These are phyloP conservation scores for Eleusine coracana DNA, from an alignment of 176 grass and related monocot species.

Conservation along the genomic window DNA sequence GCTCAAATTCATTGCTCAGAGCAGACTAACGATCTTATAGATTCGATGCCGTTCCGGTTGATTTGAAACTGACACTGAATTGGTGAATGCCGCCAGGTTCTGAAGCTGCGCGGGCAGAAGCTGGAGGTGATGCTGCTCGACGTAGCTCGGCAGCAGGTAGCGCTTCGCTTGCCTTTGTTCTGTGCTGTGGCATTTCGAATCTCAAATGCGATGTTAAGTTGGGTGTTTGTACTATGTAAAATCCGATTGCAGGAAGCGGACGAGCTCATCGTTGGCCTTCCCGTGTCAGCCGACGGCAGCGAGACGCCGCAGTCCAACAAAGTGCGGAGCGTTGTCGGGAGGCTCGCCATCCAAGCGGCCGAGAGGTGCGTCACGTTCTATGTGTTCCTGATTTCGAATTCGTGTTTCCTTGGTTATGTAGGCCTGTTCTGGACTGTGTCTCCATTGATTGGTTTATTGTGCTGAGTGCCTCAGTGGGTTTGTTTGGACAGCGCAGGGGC, in stretches of 20 bases:
- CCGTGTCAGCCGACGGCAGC: conserved; percentile 54
- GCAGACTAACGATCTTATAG: too few species aligned
- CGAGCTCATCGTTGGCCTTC: conserved; percentile 76
- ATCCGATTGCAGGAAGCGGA: conserved; percentile 39
- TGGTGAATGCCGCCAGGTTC: conserved; percentile 53
- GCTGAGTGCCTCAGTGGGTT: conserved; percentile 11
- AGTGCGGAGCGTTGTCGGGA: conserved; percentile 71
- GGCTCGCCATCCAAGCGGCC: conserved; percentile 74
- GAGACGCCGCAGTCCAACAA: conserved; percentile 85
- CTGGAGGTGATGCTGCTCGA: conserved; percentile 54
- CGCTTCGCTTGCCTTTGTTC: neutral
- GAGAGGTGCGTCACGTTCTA: conserved; percentile 45
- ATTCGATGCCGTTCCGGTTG: neutral
- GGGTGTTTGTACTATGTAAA: neutral
- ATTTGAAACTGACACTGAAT: neutral
- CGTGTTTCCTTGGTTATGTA: neutral
- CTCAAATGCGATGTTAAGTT: neutral
- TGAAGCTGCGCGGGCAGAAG: conserved; percentile 65
- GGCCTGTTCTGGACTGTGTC: neutral
- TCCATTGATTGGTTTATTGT: neutral
- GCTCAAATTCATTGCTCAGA: neutral
- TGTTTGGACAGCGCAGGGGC: conserved; percentile 63
- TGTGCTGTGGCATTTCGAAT: neutral
- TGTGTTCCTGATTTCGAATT: neutral
- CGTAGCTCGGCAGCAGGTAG: neutral